Evolutionary conservation across 164 flowering plant species (phyloP), one percentile per base, ranked within the genome.

Genomic region (Magnolia sinica): DNA sequence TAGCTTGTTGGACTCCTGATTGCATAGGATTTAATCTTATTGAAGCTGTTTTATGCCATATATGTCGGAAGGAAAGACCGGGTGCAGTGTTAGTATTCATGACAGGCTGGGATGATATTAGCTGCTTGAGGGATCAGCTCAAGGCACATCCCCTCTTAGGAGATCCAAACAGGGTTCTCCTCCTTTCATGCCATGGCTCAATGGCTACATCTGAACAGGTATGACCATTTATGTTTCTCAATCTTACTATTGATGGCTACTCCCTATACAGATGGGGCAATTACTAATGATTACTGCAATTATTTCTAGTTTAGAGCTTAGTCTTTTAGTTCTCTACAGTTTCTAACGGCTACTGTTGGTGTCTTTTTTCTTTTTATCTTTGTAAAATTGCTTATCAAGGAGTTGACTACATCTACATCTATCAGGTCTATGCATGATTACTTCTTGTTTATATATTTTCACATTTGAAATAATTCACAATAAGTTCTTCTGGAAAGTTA

Each of bases 71-170:
- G 81, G 99, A 96, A 82, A 85, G 97, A 8, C 89, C 92, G 23
- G 99, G 99, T 77, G 99, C 95, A 74, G 97, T 94, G 50, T 84
- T 96, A 78, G 98, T 96, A 75, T 96, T 96, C 80, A 91, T 96
- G 99, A 96, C 99, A 65, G 99, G 99, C 7, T 96, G 99, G 99
- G 99, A 96, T 79, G 99, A 96, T 86, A 96, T 96, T 74, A 96
- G 96, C 81, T 88, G 90, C 81, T 82, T 96, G 81, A 89, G 90
- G 84, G 98, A 96, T 85, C 98, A 94, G 81, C 76, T 94, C 77
- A 96, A 91, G 86, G 97, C 96, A 50, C 99, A 96, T 83, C 99
- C 99, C 50, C 91, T 92, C 71, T 76, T 96, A 77, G 99, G 99
- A 68, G 99, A 96, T 83, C 99, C 99, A 70, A 96, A 96, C 80